phyloP scores from a whole-genome alignment of 1,284 basidiomycete species.

The Kwoniella shivajii region DNA sequence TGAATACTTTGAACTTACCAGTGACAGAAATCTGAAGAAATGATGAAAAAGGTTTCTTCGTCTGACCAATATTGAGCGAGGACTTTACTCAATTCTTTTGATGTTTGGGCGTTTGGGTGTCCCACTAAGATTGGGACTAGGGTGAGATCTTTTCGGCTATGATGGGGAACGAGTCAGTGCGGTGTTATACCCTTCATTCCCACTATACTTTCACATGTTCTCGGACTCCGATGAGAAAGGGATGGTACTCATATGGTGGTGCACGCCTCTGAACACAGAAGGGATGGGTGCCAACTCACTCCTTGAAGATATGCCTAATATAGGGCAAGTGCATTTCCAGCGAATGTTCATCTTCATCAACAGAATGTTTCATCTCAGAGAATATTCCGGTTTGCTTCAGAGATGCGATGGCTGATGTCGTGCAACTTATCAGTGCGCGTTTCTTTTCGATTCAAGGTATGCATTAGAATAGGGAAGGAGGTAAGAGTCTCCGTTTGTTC shows the following conservation, averaged over 20 bases:
- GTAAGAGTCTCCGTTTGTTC: no score
- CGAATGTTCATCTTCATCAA: slow-evolving; percentile 94
- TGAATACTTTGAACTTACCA: slow-evolving; percentile 63
- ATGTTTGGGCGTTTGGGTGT: slow-evolving; percentile 65
- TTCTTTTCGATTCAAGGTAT: no score
- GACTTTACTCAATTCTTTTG: slow-evolving; percentile 66
- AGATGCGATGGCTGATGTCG: slow-evolving; percentile 65
- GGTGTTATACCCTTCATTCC: no score
- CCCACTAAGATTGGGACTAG: slow-evolving; percentile 94
- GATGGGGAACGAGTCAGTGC: background rate
- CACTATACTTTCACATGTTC: no score
- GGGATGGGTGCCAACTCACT: slow-evolving; percentile 56
- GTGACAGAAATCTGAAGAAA: slow-evolving; percentile 97
- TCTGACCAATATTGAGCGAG: slow-evolving; percentile 78
- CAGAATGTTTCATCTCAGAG: slow-evolving; percentile 64
- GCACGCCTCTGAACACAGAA: background rate
- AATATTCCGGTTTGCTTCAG: slow-evolving; percentile 73
- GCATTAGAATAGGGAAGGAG: no score
- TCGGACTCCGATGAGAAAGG: no score
- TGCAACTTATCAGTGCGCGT: no score
- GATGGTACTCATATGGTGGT: no score
- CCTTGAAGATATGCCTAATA: slow-evolving; percentile 80
- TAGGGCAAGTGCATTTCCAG: slow-evolving; percentile 98
- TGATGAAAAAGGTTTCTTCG: slow-evolving; percentile 79
- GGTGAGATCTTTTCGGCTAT: slow-evolving; percentile 62